These are phyloP conservation scores for Trypanosoma cruzi DNA, from an alignment of 208 protist species.

Conservation along the genomic window DNA sequence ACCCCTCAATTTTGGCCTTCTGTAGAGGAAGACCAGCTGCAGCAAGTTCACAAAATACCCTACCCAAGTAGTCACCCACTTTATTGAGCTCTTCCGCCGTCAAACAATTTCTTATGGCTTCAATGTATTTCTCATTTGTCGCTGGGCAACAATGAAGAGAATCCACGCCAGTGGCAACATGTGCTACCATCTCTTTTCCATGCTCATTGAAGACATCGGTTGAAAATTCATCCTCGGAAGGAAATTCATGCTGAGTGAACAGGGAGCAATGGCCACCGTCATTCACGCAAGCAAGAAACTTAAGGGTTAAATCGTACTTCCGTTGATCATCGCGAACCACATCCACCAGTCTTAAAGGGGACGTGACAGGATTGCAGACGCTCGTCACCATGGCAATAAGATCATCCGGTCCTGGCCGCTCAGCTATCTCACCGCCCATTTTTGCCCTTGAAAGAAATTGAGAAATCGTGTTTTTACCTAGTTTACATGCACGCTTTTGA, in stretches of 20 bases:
- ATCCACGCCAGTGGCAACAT: conserved; percentile 67
- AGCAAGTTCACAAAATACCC: conserved; percentile 54
- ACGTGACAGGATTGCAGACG: conserved; percentile 48
- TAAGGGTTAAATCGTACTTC: conserved; percentile 51
- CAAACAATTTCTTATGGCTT: conserved; percentile 62
- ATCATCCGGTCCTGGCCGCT: conserved; percentile 5
- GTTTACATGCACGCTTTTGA: conserved; percentile 53
- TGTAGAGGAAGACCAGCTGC: conserved; percentile 55
- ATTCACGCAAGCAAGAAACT: conserved; percentile 66
- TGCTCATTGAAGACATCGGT: conserved; percentile 32
- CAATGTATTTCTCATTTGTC: conserved; percentile 66
- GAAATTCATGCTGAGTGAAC: conserved; percentile 33
- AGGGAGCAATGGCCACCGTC: conserved; percentile 87
- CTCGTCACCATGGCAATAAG: conserved; percentile 19
- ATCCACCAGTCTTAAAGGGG: conserved; percentile 64
- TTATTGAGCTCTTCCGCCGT: conserved; percentile 57
- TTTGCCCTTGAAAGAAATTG: conserved; percentile 40
- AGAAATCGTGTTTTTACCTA: conserved; percentile 49
- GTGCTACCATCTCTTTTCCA: conserved; percentile 72
- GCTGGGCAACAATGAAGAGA: conserved; percentile 59
- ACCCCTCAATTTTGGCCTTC: conserved; percentile 61
- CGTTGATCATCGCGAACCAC: conserved; percentile 64
- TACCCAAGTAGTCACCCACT: conserved; percentile 70
- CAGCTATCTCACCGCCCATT: conserved; percentile 30
- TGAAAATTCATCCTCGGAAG: conserved; percentile 3